These are phyloP conservation scores for Blastocystis sp. DNA, from an alignment of 352 stramenopile genomes.

Conservation along the genomic window DNA sequence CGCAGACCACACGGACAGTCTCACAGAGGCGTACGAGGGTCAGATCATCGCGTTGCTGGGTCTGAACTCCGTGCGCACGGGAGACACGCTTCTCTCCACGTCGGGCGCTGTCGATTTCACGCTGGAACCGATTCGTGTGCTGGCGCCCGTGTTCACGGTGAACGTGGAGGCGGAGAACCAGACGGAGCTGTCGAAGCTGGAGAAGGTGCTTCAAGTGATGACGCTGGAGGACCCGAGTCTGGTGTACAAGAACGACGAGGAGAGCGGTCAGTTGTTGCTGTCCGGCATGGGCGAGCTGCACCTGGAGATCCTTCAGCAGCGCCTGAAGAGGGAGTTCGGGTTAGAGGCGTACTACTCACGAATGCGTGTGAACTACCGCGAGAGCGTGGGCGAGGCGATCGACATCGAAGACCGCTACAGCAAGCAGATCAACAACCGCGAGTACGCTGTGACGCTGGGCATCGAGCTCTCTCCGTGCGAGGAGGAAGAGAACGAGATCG, in stretches of 20 bases:
- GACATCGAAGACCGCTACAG: neutral
- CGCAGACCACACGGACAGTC: constrained; percentile 83
- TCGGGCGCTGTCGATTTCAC: constrained; percentile 76
- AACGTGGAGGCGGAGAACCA: constrained; percentile 69
- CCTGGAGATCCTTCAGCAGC: constrained; percentile 97
- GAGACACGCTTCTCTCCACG: constrained; percentile 81
- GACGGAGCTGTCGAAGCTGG: constrained; percentile 49
- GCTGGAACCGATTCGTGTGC: constrained; percentile 8
- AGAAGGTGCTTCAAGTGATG: constrained; percentile 48
- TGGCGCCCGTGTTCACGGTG: constrained; percentile 60
- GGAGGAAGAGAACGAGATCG: constrained; percentile 37
- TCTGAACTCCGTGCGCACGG: constrained; percentile 80
- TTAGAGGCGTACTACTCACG: constrained; percentile 81
- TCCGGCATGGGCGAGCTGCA: constrained; percentile 96
- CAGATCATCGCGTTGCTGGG: constrained; percentile 83
- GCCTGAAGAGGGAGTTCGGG: constrained; percentile 95
- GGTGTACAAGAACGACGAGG: constrained; percentile 85
- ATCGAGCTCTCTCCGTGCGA: neutral
- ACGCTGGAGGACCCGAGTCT: constrained; percentile 97
- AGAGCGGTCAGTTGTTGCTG: constrained; percentile 97
- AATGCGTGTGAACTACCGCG: constrained; percentile 72
- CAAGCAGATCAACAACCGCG: neutral
- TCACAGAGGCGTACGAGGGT: constrained; percentile 80
- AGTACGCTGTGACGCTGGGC: neutral
- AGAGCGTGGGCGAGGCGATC: constrained; percentile 12